A percentile compares a stretch with the other conserved stretches of the same genome.
Conservation (phyloP, 345 rosid species). For the Microcos paniculata region DNA sequence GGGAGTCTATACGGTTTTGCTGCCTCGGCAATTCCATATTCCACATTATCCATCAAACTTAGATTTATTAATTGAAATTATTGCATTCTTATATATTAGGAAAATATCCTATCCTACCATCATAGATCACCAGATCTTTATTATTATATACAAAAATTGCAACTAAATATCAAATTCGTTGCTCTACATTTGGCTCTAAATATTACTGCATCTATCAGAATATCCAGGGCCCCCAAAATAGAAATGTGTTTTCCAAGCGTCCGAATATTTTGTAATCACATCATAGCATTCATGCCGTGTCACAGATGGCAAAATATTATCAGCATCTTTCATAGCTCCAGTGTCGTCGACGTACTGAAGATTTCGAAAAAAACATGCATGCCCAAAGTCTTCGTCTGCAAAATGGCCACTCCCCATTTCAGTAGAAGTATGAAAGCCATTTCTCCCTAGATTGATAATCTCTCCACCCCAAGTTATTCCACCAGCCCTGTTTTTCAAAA, state of each 20-base stretch:
- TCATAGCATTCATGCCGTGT: constrained; percentile 11
- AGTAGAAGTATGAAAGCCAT: constrained; percentile 32
- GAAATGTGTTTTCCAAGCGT: not conserved
- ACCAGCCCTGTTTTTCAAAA: constrained; percentile 27
- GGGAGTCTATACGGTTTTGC: too few relatives aligned
- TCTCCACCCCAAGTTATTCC: constrained; percentile 49
- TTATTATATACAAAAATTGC: too few relatives aligned
- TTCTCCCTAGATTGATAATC: constrained; percentile 20
- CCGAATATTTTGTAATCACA: not conserved
- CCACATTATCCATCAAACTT: too few relatives aligned
- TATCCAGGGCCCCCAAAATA: constrained; percentile 18
- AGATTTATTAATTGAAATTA: too few relatives aligned
- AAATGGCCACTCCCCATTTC: constrained; percentile 65
- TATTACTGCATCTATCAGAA: constrained; percentile 8
- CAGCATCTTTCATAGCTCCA: not conserved
- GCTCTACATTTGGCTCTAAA: not conserved
- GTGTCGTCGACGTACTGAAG: not conserved
- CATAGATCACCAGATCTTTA: too few relatives aligned
- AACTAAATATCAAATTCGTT: not conserved
- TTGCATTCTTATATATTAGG: too few relatives aligned
- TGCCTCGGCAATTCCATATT: too few relatives aligned
- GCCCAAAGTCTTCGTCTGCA: constrained; percentile 37
- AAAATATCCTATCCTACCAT: too few relatives aligned
- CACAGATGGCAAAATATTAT: not conserved
- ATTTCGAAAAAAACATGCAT: constrained; percentile 33